These are phyloP conservation scores for Phaeomoniella chlamydospora DNA, from an alignment of 2,329 filamentous ascomycete species.

Conservation along the genomic window DNA sequence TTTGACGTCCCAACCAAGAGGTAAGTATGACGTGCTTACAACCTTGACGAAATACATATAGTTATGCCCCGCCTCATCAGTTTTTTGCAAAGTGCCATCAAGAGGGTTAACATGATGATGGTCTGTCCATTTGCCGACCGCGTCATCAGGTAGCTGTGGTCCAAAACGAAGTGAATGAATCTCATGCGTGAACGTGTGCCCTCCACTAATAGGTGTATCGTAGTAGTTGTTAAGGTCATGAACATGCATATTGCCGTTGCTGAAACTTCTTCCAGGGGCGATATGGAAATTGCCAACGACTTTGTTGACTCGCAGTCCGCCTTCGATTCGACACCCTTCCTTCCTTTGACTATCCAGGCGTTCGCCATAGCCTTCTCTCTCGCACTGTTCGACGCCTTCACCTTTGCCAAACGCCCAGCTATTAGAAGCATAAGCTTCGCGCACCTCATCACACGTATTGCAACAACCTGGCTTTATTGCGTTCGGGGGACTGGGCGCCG, in stretches of 20 bases:
- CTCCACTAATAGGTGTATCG: conserved; percentile 50
- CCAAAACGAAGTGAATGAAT: conserved; percentile 89
- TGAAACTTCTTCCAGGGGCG: conserved; percentile 90
- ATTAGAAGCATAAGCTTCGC: conserved; percentile 78
- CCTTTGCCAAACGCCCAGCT: conserved; percentile 92
- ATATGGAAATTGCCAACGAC: conserved; percentile 98
- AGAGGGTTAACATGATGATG: conserved; percentile 79
- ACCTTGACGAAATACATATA: conserved; percentile 99
- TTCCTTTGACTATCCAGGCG: conserved; percentile 73
- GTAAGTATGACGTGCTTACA: conserved; percentile 86
- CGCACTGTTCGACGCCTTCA: conserved; percentile 87
- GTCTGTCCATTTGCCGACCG: conserved; percentile 65
- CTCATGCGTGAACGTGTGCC: conserved; percentile 77
- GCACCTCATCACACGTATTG: conserved; percentile 91
- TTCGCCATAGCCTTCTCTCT: conserved; percentile 85
- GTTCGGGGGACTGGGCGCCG: conserved; percentile 57
- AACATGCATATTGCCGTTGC: conserved; percentile 90
- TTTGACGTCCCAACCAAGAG: conserved; percentile 70
- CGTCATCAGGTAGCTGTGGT: conserved; percentile 66
- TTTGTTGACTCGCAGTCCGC: conserved; percentile 88
- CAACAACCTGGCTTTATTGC: conserved; percentile 79
- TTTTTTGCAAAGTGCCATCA: conserved; percentile 63
- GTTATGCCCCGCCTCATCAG: conserved; percentile 74
- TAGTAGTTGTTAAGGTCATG: conserved; percentile 96
- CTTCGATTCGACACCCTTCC: conserved; percentile 91